Evolutionary conservation across 176 grass and related monocot genomes (phyloP).

Genomic region (Ampelocalamus luodianensis): DNA sequence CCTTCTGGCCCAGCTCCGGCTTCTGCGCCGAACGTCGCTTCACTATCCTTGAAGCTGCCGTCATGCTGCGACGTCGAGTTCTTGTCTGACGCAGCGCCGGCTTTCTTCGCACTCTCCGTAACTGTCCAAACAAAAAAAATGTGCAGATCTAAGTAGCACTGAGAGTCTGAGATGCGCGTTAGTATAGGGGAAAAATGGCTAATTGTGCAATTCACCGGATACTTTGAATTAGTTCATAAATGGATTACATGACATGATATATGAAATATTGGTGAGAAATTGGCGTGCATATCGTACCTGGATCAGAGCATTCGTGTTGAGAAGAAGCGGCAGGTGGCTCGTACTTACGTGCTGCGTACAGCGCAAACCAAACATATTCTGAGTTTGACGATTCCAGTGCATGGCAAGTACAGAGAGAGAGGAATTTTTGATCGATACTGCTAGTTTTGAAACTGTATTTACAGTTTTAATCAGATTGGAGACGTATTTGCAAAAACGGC

Average conservation of each 20-base stretch:
- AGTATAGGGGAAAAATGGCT: too few relatives aligned
- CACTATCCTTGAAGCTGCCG: constrained; percentile 40
- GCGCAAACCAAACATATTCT: not conserved
- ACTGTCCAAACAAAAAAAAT: not conserved
- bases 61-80: constrained; percentile 61
- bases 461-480: too few relatives aligned
- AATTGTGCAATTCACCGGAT: not conserved
- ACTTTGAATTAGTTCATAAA: not conserved
- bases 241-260: not conserved
- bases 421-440: too few relatives aligned
- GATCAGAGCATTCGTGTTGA: constrained; percentile 52
- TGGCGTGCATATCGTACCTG: constrained; percentile 29
- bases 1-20: constrained; percentile 31
- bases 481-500: too few relatives aligned
- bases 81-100: constrained; percentile 47
- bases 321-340: constrained; percentile 56
- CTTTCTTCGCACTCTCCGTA: constrained; percentile 49
- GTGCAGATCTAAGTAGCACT: not conserved
- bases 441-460: too few relatives aligned
- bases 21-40: constrained; percentile 42
- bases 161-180: not conserved
- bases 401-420: not conserved
- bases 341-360: constrained; percentile 52
- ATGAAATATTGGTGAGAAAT: not conserved
- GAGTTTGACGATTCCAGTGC: not conserved